phyloP scores from a whole-genome alignment of 2,329 filamentous ascomycete genomes.

The Fusarium sp. region DNA sequence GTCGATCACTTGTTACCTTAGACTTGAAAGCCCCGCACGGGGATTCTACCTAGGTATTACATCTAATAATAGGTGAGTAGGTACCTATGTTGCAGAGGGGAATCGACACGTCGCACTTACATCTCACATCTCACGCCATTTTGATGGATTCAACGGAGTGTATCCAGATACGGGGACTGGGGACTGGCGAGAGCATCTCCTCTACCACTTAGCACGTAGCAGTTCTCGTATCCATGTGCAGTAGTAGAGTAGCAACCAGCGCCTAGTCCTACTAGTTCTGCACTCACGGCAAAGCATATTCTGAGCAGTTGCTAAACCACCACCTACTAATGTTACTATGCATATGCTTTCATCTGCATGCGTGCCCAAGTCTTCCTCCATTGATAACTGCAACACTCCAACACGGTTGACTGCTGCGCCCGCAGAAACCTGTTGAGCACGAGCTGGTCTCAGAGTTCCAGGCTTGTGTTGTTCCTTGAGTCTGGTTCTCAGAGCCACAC shows the following conservation, averaged over 20 bases:
- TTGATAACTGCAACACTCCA: not conserved
- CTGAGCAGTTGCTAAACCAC: conserved; percentile 4
- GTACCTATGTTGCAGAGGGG: not conserved
- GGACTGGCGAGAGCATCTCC: conserved; percentile 3
- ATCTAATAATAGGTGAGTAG: conserved; percentile 34
- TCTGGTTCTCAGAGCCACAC: conserved; percentile 13
- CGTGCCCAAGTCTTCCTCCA: not conserved
- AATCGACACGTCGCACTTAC: conserved; percentile 34
- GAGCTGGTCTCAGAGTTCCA: not conserved
- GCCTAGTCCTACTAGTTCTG: no score
- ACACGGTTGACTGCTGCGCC: conserved; percentile 4
- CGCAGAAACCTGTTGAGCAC: conserved; percentile 13
- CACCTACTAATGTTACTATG: not conserved
- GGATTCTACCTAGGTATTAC: conserved; percentile 13
- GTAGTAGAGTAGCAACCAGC: no score
- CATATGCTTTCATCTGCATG: no score
- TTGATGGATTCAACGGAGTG: conserved; percentile 1
- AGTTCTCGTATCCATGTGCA: no score
- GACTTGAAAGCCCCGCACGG: conserved; percentile 24
- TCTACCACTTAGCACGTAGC: not conserved
- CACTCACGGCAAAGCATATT: no score
- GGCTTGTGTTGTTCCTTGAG: not conserved
- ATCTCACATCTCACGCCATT: conserved; percentile 26
- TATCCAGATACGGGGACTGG: conserved; percentile 5
- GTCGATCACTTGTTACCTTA: conserved; percentile 8